Evolutionary conservation across 192 early-diverging fungal species (phyloP).

Genomic region (Entomortierella lignicola): DNA sequence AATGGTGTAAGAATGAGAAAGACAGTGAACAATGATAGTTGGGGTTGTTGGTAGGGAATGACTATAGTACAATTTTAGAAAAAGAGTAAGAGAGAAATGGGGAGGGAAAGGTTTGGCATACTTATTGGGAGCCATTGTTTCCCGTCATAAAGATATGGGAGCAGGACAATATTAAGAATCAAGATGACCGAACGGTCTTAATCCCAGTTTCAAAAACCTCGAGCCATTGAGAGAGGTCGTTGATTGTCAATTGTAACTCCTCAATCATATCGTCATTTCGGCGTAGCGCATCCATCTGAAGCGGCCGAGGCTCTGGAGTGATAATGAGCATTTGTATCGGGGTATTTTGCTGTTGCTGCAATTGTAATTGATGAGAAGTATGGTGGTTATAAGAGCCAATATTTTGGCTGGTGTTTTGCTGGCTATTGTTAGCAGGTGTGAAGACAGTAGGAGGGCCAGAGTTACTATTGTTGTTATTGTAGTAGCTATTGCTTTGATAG

Average conservation of each 20-base stretch:
- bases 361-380: not conserved
- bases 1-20: too few species aligned
- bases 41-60: not conserved
- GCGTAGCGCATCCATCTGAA: conserved; percentile 59
- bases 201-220: conserved; percentile 60
- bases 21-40: too few species aligned
- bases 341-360: conserved; percentile 5
- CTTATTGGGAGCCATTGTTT: too few species aligned
- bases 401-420: conserved; percentile 22
- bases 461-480: not conserved
- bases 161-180: not conserved
- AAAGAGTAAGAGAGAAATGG: not conserved
- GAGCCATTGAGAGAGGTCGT: conserved; percentile 58
- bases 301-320: conserved; percentile 48
- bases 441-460: conserved; percentile 4
- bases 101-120: too few species aligned
- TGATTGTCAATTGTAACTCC: conserved; percentile 52
- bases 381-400: conserved; percentile 2
- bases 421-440: conserved; percentile 9
- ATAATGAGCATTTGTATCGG: conserved; percentile 42
- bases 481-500: not conserved
- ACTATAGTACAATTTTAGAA: not conserved
- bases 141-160: too few species aligned
- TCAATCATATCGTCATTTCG: conserved; percentile 54
- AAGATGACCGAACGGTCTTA: conserved; percentile 30